Evolutionary conservation across 1,284 basidiomycete species (phyloP), one percentile per base, ranked within the genome.

Genomic region (Sporisorium reilianum): DNA sequence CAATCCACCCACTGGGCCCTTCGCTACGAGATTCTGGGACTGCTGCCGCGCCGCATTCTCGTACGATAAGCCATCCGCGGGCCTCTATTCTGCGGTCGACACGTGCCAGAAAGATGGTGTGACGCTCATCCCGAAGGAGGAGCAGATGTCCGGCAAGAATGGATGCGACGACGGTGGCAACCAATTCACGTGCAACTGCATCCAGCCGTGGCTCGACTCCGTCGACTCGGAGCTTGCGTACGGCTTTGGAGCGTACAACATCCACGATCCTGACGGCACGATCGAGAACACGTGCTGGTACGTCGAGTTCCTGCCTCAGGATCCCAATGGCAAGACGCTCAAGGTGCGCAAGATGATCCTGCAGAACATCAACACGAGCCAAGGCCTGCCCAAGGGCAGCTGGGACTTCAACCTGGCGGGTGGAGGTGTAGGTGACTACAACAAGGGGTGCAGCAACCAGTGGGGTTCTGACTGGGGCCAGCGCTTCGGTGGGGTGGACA

Each of bases 321-420:
- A 73, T 30, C 40, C 60, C 11, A 54, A 30, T 20, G 70, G 60
- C 38, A 73, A 73, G 41, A 36, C 64, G 10, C 48, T 73, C 48
- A 64, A 67, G 46, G 49, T 73, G 5, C 38, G 40, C 36, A 68
- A 65, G 55, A 54, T 74, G 50, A 74, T 74, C 22, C 9, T 74
- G 26, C 71, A 74, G 42, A 68, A 68, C 62, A 64, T 74, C 58
- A 74, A 74, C 45, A 68, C 61, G 16, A 68, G 71, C 12, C 26
- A 30, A 12, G 52, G 41, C 18, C 30, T 74, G 8, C 30, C 49
- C 1, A 44, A 64, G 22, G 71, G 62, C 6, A 60, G 62, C 22
- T 68, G 59, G 51, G 71, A 74, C 41, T n/a, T 74, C 32, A 48
- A 53, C 30, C 49, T 74, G 1, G 65, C 71, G 1, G 71, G 65